Percentiles rank a stretch among this genome's conserved stretches.
Evolutionary conservation across 2,329 filamentous ascomycete genomes (phyloP).

Genomic region (Diplodia intermedia): DNA sequence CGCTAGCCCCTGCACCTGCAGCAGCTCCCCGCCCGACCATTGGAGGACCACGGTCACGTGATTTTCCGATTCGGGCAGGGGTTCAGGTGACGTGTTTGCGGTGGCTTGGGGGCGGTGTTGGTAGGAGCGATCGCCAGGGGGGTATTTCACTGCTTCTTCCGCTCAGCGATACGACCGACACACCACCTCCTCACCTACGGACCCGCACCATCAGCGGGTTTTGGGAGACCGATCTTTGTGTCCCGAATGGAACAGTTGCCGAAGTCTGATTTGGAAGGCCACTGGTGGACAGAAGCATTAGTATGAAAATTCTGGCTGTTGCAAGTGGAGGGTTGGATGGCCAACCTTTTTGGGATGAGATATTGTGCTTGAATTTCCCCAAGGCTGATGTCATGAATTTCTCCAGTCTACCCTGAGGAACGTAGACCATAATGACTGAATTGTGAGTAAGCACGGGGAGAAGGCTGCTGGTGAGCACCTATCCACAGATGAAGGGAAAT

Average conservation of each 20-base stretch:
- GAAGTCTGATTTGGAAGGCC: neutral
- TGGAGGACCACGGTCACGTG: neutral
- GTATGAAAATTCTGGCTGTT: neutral
- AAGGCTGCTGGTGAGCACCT: too few relatives aligned
- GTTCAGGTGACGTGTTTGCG: neutral
- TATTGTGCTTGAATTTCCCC: neutral
- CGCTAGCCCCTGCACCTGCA: conserved; percentile 9
- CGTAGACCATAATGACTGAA: neutral
- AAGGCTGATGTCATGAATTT: neutral
- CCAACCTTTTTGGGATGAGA: neutral
- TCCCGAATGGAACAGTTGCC: too few relatives aligned
- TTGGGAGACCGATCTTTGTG: too few relatives aligned
- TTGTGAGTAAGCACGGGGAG: neutral
- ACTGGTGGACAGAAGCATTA: neutral
- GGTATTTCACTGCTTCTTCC: neutral
- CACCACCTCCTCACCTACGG: too few relatives aligned
- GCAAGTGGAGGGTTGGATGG: neutral
- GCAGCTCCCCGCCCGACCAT: neutral
- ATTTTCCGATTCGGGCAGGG: neutral
- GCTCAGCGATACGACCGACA: neutral
- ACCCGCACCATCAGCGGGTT: too few relatives aligned
- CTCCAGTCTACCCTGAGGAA: neutral
- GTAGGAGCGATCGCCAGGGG: neutral
- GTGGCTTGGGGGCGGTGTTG: neutral
- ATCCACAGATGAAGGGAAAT: too few relatives aligned